These are phyloP conservation scores for Vanilla planifolia DNA, from an alignment of 106 monocot genomes.

Conservation along the genomic window DNA sequence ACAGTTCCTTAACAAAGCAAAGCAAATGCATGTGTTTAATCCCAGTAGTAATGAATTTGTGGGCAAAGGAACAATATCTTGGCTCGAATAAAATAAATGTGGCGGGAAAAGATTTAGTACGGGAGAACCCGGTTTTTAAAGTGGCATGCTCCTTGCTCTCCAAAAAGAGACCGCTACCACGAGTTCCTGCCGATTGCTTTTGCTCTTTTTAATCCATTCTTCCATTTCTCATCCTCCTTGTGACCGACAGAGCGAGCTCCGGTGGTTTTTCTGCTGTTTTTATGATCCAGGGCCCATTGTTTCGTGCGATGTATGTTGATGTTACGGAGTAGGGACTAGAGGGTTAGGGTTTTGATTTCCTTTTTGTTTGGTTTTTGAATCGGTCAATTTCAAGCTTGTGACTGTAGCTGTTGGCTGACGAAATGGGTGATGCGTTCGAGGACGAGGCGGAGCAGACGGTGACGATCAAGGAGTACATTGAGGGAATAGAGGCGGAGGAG, in stretches of 20 bases:
- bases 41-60: no score
- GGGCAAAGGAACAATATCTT: no score
- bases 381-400: background rate
- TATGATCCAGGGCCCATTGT: no score
- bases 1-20: no score
- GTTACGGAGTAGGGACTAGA: background rate
- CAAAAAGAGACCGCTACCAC: background rate
- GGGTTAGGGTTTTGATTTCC: background rate
- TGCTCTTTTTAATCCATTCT: background rate
- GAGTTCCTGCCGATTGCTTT: background rate
- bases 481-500: conserved; percentile 78
- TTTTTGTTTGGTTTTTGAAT: background rate
- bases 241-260: background rate
- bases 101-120: conserved; percentile 5
- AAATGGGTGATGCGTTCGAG: conserved; percentile 64
- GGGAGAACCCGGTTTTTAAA: background rate
- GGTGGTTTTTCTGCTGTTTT: background rate
- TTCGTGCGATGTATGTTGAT: no score
- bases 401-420: background rate
- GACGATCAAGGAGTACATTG: conserved; percentile 83
- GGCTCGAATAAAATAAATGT: no score
- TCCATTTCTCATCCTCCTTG: background rate
- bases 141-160: background rate
- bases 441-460: conserved; percentile 75
- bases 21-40: no score